phyloP scores from a whole-genome alignment of 2,329 filamentous ascomycete genomes.

The Cercospora janseana region DNA sequence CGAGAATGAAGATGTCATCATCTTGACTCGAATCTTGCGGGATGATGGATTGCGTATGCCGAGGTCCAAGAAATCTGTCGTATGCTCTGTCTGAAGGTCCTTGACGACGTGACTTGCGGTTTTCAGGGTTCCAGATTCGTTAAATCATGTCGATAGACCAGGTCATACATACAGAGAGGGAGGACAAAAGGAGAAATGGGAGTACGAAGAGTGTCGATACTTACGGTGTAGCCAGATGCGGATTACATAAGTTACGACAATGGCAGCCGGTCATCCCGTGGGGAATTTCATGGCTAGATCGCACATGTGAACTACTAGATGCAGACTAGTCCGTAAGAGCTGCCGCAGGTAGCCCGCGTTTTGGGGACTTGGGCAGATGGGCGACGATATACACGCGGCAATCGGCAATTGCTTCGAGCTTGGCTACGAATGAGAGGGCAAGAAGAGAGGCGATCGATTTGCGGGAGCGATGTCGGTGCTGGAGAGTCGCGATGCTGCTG shows the following conservation, averaged over 20 bases:
- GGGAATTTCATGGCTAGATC: constrained; percentile 6
- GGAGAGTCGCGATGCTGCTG: neutral
- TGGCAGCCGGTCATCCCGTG: constrained; percentile 8
- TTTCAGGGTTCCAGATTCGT: too few relatives aligned
- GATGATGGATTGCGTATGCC: neutral
- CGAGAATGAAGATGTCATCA: constrained; percentile 9
- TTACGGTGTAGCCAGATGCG: too few relatives aligned
- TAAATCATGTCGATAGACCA: too few relatives aligned
- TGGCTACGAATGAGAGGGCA: constrained; percentile 10
- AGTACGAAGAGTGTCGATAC: too few relatives aligned
- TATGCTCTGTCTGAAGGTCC: too few relatives aligned
- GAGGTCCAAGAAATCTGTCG: neutral
- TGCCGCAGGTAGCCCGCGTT: constrained; percentile 10
- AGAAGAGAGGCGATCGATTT: constrained; percentile 1
- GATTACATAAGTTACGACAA: constrained; percentile 13
- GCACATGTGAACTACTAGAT: constrained; percentile 3
- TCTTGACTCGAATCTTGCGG: neutral
- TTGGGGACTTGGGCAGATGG: too few relatives aligned
- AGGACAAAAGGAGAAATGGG: too few relatives aligned
- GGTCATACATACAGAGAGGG: too few relatives aligned
- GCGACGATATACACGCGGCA: constrained; percentile 14
- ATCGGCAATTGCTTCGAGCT: constrained; percentile 15
- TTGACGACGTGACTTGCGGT: too few relatives aligned
- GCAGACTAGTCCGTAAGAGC: constrained; percentile 8
- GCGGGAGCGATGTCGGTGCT: constrained; percentile 6